phyloP scores from a whole-genome alignment of 352 stramenopile species.

The Globisporangium cederbergense region DNA sequence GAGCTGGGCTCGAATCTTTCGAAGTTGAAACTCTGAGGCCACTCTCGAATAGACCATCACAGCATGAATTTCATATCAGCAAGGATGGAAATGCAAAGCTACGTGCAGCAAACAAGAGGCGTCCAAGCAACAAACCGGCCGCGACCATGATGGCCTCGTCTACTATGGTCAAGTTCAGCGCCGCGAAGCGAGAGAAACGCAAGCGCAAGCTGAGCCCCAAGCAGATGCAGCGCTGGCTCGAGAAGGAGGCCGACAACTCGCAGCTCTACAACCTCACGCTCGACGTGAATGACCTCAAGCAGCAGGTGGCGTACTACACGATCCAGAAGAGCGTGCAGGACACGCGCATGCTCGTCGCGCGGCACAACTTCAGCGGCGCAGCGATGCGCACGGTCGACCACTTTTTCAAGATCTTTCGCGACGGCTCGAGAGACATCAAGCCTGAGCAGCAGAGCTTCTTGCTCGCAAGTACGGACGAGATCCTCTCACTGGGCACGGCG shows the following conservation, averaged over 20 bases:
- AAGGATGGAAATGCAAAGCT: background rate
- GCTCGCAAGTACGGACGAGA: background rate
- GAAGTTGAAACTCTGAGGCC: background rate
- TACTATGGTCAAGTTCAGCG: background rate
- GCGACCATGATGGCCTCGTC: background rate
- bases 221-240: constrained; percentile 10
- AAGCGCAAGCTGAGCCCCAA: constrained; percentile 10
- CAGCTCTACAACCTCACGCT: constrained; percentile 14
- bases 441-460: constrained; percentile 6
- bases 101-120: background rate
- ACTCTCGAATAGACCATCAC: background rate
- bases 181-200: background rate
- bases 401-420: constrained; percentile 9
- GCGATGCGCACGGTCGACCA: background rate
- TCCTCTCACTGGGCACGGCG: background rate
- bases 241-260: constrained; percentile 15
- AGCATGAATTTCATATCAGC: background rate
- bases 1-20: background rate
- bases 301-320: constrained; percentile 2
- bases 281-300: constrained; percentile 14
- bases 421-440: background rate
- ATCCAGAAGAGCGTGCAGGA: background rate
- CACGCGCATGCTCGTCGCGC: constrained; percentile 2
- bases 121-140: background rate
- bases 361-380: constrained; percentile 1